A percentile compares a stretch with the other conserved stretches of the same genome.
Evolutionary conservation across 371 early-diverging fungal species (phyloP).

Genomic region (Blakeslea trispora): DNA sequence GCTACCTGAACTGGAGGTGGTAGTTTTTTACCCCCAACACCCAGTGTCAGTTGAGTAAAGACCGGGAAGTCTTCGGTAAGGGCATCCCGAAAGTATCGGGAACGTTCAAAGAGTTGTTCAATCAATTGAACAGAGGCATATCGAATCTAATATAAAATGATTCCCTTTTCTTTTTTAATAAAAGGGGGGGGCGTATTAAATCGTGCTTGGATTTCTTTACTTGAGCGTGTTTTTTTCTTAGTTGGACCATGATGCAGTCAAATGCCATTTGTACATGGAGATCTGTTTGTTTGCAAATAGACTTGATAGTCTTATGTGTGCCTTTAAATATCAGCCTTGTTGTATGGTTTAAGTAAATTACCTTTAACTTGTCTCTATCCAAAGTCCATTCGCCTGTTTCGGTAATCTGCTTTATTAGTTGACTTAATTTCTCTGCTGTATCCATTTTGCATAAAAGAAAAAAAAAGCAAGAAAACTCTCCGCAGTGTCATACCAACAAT

Average conservation of each 20-base stretch:
- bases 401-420: slow-evolving; percentile 36
- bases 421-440: slow-evolving; percentile 20
- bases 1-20: slow-evolving; percentile 65
- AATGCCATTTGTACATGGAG: slow-evolving; percentile 45
- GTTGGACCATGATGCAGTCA: slow-evolving; percentile 48
- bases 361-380: slow-evolving; percentile 37
- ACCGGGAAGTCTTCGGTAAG: slow-evolving; percentile 56
- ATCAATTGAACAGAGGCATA: slow-evolving; percentile 63
- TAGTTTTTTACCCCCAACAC: slow-evolving; percentile 54
- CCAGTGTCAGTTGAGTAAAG: slow-evolving; percentile 58
- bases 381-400: slow-evolving; percentile 48
- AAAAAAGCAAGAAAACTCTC: slow-evolving; percentile 12
- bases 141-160: too few species aligned
- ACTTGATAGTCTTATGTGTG: slow-evolving; percentile 44
- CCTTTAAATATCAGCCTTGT: background rate
- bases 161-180: too few species aligned
- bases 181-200: background rate
- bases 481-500: too few species aligned
- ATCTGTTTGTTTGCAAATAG: slow-evolving; percentile 55
- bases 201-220: slow-evolving; percentile 22
- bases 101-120: slow-evolving; percentile 66
- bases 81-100: slow-evolving; percentile 63
- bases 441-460: slow-evolving; percentile 26
- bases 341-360: slow-evolving; percentile 4
- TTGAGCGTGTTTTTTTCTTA: slow-evolving; percentile 69